Conservation (phyloP, 176 grass and related monocot species). For the Hordeum marinum region DNA sequence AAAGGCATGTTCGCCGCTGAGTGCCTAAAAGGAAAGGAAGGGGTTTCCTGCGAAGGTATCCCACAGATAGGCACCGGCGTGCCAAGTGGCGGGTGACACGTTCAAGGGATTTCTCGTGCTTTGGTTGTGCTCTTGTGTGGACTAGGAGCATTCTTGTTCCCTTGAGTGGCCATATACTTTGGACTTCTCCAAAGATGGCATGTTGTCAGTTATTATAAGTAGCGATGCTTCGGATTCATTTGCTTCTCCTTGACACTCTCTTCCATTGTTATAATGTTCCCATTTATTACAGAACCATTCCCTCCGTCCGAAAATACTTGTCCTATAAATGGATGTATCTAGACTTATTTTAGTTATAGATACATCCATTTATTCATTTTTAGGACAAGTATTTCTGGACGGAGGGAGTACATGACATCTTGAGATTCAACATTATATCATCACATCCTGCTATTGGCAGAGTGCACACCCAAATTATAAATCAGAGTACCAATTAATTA, state of each 20-base stretch:
- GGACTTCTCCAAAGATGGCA: background rate
- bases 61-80: background rate
- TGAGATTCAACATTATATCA: too few species aligned
- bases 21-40: conserved; percentile 18
- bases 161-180: background rate
- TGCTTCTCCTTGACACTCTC: background rate
- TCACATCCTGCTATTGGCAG: too few species aligned
- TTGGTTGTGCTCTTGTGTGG: background rate
- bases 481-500: too few species aligned
- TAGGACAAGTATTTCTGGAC: too few species aligned
- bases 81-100: background rate
- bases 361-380: too few species aligned
- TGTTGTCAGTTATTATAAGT: background rate
- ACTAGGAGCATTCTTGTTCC: background rate
- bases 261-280: background rate
- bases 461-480: too few species aligned
- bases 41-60: background rate
- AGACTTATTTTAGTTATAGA: too few species aligned
- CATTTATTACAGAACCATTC: too few species aligned
- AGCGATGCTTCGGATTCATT: background rate
- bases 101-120: background rate
- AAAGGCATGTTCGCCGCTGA: conserved; percentile 44
- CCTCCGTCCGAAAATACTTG: too few species aligned
- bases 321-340: too few species aligned
- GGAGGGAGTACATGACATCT: too few species aligned